Evolutionary conservation across 352 stramenopile species (phyloP).

Genomic region (Phytopythium sindhum): DNA sequence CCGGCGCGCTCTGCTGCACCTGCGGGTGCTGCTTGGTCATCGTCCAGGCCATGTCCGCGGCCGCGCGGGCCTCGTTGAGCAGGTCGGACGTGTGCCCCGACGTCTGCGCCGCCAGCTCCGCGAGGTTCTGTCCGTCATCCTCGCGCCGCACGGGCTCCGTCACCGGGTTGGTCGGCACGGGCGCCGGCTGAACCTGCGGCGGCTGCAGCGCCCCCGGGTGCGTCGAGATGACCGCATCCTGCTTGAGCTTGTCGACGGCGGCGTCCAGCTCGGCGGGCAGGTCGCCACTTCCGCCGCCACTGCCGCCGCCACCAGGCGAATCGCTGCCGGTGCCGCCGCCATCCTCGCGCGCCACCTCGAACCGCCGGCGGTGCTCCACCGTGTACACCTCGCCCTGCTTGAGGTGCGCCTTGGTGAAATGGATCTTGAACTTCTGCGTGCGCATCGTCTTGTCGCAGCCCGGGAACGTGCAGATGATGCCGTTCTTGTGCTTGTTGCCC

Average conservation of each 20-base stretch:
- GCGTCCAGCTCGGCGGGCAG: background rate
- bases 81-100: background rate
- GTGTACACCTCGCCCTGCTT: conserved; percentile 76
- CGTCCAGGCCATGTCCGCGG: conserved; percentile 7
- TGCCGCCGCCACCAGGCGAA: conserved; percentile 4
- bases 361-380: conserved; percentile 71
- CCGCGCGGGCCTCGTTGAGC: background rate
- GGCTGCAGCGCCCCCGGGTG: background rate
- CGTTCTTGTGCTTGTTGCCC: conserved; percentile 89
- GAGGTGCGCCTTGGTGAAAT: conserved; percentile 77
- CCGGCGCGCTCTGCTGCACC: background rate
- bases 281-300: background rate
- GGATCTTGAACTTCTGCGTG: conserved; percentile 86
- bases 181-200: background rate
- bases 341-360: conserved; percentile 72
- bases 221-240: background rate
- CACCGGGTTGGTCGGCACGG: background rate
- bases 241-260: conserved; percentile 1
- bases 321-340: conserved; percentile 17
- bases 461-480: conserved; percentile 80
- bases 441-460: conserved; percentile 82
- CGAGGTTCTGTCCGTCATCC: background rate
- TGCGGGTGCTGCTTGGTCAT: conserved; percentile 3
- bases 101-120: conserved; percentile 1
- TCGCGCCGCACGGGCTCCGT: background rate